Percentiles rank a stretch among this genome's conserved stretches.
phyloP scores from a whole-genome alignment of 768 basidiomycete species.

The Megacollybia marginata region DNA sequence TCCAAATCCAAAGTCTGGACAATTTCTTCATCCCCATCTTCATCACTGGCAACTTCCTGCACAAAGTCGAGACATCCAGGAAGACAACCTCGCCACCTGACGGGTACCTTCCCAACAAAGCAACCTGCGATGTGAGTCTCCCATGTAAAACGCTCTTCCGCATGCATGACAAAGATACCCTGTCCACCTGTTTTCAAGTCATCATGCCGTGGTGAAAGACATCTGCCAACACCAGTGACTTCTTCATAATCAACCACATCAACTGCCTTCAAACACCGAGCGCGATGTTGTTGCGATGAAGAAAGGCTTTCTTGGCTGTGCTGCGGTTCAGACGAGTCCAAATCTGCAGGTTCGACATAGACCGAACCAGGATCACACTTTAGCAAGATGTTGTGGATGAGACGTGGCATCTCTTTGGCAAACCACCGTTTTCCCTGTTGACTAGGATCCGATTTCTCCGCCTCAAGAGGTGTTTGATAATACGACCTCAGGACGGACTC shows the following conservation, averaged over 20 bases:
- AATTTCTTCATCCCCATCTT: background rate
- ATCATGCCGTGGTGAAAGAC: background rate
- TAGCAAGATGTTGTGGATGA: background rate
- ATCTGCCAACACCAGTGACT: background rate
- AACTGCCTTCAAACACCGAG: background rate
- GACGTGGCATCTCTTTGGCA: background rate
- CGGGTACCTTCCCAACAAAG: background rate
- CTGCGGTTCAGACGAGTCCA: too few relatives aligned
- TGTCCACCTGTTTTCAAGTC: background rate
- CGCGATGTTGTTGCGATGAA: too few relatives aligned
- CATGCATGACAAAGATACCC: background rate
- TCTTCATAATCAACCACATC: background rate
- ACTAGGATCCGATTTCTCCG: background rate
- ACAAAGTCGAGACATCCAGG: background rate
- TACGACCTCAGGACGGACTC: background rate
- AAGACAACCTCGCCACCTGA: background rate
- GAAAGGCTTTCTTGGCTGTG: too few relatives aligned
- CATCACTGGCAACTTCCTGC: background rate
- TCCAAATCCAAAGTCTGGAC: background rate
- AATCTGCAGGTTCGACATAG: background rate
- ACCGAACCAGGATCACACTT: background rate
- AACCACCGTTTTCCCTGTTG: background rate
- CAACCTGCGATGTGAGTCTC: background rate
- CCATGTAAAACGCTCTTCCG: background rate
- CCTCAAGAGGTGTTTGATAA: background rate